Evolutionary conservation across 768 basidiomycete species (phyloP), one percentile per base, ranked within the genome.

Genomic region (Hericium alpestre): DNA sequence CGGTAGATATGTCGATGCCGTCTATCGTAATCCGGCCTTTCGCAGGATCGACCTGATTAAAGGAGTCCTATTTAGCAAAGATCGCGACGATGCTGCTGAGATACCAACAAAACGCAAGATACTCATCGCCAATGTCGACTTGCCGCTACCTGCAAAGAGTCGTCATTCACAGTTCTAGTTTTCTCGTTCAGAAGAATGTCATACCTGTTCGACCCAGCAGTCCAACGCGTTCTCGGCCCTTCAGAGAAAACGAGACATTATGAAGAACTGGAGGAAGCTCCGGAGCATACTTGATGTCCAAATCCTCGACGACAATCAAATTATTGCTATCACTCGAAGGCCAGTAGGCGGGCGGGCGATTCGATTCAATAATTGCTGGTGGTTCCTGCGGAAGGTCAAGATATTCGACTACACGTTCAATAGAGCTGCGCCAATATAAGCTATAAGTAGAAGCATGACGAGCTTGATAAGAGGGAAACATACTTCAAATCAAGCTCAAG

Each of bases 61-160:
- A 55, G 22, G 1, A 40, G 16, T 48, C 11, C 53, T 51, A 16
- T 20, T 12, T 15, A 51, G 40, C 23, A 50, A 53, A 4, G 11
- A 12, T 20, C 39, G 16, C 13, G 6, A 4, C 1, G 9, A 12
- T 11, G 12, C 10, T 13, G 18, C 23, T 22, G 43, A 32, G 13
- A 53, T 25, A 74, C 83, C 54, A 63, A 86, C 84, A 64, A 94
- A 93, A 61, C 90, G 80, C 53, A 94, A 70, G 15, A 94, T 73
- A 64, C 87, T 87, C 88, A 90, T 90, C 0, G 90, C 90, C 53
- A 94, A 73, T 0, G 90, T 92, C 16, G 83, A 86, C 68, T 90
- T 90, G 13, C 87, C 87, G 60, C 86, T 87, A 3, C 87, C 86
- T 79, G 55, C 25, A 55, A 27, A 38, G 6, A 7, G 32, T 38